Conservation (phyloP, 371 early-diverging fungal genomes). For the Apophysomyces trapeziformis region DNA sequence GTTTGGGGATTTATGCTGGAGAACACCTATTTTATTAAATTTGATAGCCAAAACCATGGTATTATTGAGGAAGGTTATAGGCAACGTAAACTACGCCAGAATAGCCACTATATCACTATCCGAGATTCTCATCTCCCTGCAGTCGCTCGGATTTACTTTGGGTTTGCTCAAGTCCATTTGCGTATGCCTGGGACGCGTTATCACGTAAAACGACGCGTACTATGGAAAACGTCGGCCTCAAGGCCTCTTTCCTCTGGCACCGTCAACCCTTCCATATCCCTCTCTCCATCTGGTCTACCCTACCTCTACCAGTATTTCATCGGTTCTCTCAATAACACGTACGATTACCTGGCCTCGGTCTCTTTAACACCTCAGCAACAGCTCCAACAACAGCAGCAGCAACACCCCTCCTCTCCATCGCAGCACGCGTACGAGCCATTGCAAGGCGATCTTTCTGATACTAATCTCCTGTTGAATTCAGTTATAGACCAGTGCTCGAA, state of each 20-base stretch:
- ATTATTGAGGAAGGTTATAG: conserved; percentile 40
- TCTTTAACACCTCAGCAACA: no score
- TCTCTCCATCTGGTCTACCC: neutral
- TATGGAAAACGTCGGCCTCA: neutral
- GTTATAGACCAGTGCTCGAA: neutral
- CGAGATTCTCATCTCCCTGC: conserved; percentile 35
- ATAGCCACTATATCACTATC: conserved; percentile 41
- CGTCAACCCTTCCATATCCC: neutral
- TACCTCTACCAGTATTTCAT: neutral
- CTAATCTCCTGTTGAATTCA: neutral
- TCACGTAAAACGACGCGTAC: conserved; percentile 34
- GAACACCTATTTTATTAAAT: conserved; percentile 45
- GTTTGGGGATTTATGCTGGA: conserved; percentile 55
- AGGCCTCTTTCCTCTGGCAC: neutral
- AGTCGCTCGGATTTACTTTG: conserved; percentile 45
- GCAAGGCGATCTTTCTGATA: neutral
- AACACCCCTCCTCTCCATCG: no score
- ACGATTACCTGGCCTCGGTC: no score
- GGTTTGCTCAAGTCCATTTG: conserved; percentile 46
- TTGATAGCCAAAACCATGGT: conserved; percentile 42
- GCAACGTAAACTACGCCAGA: conserved; percentile 27
- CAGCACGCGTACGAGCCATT: neutral
- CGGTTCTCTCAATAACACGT: neutral
- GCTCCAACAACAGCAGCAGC: no score
- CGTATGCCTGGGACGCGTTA: conserved; percentile 60